Conservation (phyloP, 768 basidiomycete genomes). For the Suillus sp. region DNA sequence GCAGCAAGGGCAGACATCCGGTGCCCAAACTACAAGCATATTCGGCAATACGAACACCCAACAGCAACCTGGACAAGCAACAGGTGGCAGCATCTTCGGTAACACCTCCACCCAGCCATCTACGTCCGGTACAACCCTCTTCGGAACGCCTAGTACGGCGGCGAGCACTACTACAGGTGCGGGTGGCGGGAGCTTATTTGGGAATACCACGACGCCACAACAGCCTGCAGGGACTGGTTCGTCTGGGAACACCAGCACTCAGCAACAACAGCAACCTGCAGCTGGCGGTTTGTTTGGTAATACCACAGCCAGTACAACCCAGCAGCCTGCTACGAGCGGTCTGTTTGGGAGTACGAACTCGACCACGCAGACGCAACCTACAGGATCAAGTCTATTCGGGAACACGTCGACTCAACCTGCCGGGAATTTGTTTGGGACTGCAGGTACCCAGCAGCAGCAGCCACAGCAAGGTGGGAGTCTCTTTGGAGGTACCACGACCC, state of each 20-base stretch:
- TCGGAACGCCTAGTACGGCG: conserved; percentile 2
- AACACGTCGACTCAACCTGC: conserved; percentile 20
- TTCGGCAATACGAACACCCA: conserved; percentile 17
- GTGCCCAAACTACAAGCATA: conserved; percentile 1
- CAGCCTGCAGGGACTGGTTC: conserved; percentile 22
- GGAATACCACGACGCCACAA: conserved; percentile 12
- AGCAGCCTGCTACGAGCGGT: conserved; percentile 20
- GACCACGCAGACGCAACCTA: conserved; percentile 4
- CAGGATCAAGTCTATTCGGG: conserved; percentile 25
- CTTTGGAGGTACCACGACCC: conserved; percentile 15
- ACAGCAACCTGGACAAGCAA: conserved; percentile 11
- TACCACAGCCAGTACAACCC: conserved; percentile 18
- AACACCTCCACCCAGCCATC: conserved; percentile 22
- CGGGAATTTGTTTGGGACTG: conserved; percentile 22
- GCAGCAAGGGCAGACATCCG: conserved; percentile 6
- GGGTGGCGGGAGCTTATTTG: conserved; percentile 15
- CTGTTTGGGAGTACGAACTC: conserved; percentile 21
- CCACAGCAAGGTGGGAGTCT: conserved; percentile 18
- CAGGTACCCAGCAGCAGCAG: conserved; percentile 19
- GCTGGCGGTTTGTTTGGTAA: conserved; percentile 29
- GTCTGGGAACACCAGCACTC: conserved; percentile 13
- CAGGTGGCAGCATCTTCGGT: conserved; percentile 26
- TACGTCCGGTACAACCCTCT: conserved; percentile 14
- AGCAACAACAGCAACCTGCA: conserved; percentile 25
- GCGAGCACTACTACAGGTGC: conserved; percentile 5